phyloP scores from a whole-genome alignment of 305 asterid species.

The Solanum hybrid region DNA sequence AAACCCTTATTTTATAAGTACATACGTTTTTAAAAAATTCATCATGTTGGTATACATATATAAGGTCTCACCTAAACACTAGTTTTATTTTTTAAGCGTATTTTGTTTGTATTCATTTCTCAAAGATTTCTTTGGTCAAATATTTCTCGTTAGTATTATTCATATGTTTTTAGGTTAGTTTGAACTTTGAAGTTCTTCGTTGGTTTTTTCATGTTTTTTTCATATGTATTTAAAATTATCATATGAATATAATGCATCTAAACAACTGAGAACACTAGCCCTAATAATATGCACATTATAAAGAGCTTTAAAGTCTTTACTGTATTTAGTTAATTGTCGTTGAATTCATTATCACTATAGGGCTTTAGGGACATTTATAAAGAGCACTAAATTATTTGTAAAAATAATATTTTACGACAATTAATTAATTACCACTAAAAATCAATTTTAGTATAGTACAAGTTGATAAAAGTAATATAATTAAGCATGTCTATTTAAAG shows the following conservation, averaged over 20 bases:
- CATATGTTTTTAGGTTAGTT: not conserved
- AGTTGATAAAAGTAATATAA: not conserved
- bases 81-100: not conserved
- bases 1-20: not conserved
- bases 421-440: not conserved
- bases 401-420: too few species aligned
- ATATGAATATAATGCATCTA: not conserved
- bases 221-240: not conserved
- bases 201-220: not conserved
- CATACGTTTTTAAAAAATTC: not conserved
- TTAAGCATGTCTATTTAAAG: not conserved
- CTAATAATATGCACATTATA: not conserved
- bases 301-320: not conserved
- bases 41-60: not conserved
- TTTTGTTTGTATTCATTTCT: too few species aligned
- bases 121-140: not conserved
- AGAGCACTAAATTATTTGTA: not conserved
- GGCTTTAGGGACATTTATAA: not conserved
- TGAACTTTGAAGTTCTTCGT: not conserved
- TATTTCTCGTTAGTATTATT: not conserved
- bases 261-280: not conserved
- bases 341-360: not conserved
- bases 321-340: too few species aligned
- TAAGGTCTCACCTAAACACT: not conserved
- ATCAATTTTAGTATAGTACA: not conserved